Evolutionary conservation across 768 basidiomycete genomes (phyloP).

Genomic region (Dentipellis fragilis): DNA sequence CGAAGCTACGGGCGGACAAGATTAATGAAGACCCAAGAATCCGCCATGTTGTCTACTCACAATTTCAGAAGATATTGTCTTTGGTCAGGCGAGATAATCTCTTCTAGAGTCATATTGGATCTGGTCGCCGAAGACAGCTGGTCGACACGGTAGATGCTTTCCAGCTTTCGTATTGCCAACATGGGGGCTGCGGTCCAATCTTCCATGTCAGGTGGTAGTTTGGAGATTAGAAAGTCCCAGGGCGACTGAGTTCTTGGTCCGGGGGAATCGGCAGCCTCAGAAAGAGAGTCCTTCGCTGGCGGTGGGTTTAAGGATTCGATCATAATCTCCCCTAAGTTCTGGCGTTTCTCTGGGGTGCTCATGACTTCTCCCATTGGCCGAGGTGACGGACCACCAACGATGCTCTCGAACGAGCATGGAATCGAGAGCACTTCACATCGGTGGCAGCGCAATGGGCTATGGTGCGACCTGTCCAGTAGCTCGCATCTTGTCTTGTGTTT

Average conservation of each 20-base stretch:
- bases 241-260: conserved; percentile 15
- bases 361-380: neutral
- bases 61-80: conserved; percentile 5
- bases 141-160: conserved; percentile 16
- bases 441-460: conserved; percentile 28
- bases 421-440: conserved; percentile 39
- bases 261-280: conserved; percentile 8
- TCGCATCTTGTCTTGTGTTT: conserved; percentile 42
- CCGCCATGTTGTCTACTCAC: conserved; percentile 1
- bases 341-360: neutral
- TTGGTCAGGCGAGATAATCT: conserved; percentile 7
- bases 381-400: conserved; percentile 3
- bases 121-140: conserved; percentile 18
- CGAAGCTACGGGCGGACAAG: conserved; percentile 34
- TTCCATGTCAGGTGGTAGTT: conserved; percentile 20
- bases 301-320: neutral
- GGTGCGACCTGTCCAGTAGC: conserved; percentile 29
- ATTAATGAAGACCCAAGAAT: conserved; percentile 30
- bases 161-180: conserved; percentile 34
- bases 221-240: conserved; percentile 29
- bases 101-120: conserved; percentile 7
- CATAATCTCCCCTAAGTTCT: neutral
- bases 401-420: conserved; percentile 36
- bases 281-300: neutral
- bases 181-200: conserved; percentile 38